A percentile compares a stretch with the other conserved stretches of the same genome.
These are phyloP conservation scores for Russula virescens DNA, from an alignment of 768 basidiomycete species.

Conservation along the genomic window DNA sequence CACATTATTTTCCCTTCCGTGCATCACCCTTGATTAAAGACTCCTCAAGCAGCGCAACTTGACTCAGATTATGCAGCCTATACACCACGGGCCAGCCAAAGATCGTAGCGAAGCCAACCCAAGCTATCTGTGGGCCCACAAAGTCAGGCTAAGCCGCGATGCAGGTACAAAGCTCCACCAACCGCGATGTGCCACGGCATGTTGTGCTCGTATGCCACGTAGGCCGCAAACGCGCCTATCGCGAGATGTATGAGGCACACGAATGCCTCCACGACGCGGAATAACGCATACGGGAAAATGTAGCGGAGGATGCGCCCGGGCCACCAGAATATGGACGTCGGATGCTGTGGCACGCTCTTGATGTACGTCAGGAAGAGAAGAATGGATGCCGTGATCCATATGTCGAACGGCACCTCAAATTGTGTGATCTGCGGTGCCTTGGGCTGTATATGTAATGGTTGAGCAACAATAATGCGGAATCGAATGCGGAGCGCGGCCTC, in stretches of 20 bases:
- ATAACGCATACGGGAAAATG: conserved; percentile 28
- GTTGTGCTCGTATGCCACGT: conserved; percentile 47
- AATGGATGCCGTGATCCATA: conserved; percentile 28
- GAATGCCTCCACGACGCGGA: conserved; percentile 35
- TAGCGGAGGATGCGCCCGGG: conserved; percentile 34
- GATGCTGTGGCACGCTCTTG: conserved; percentile 28
- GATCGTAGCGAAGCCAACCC: conserved; percentile 45
- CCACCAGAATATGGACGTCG: conserved; percentile 21
- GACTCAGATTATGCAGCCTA: conserved; percentile 53
- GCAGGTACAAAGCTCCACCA: no score
- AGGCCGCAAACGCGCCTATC: conserved; percentile 45
- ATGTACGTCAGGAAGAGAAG: conserved; percentile 34
- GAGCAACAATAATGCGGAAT: no score
- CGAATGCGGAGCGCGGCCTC: no score
- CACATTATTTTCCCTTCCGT: no score
- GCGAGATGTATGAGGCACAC: conserved; percentile 36
- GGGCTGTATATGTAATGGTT: not conserved
- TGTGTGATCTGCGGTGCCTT: conserved; percentile 51
- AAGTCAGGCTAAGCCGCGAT: not conserved
- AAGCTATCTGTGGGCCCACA: conserved; percentile 39
- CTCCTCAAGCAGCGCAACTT: conserved; percentile 65
- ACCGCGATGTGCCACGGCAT: conserved; percentile 40
- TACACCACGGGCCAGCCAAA: conserved; percentile 52
- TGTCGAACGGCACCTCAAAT: conserved; percentile 43
- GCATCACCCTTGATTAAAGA: conserved; percentile 75